Percentiles rank a stretch among this genome's conserved stretches.
Conservation (phyloP, 2,329 filamentous ascomycete genomes). For the Diaporthe helianthi region DNA sequence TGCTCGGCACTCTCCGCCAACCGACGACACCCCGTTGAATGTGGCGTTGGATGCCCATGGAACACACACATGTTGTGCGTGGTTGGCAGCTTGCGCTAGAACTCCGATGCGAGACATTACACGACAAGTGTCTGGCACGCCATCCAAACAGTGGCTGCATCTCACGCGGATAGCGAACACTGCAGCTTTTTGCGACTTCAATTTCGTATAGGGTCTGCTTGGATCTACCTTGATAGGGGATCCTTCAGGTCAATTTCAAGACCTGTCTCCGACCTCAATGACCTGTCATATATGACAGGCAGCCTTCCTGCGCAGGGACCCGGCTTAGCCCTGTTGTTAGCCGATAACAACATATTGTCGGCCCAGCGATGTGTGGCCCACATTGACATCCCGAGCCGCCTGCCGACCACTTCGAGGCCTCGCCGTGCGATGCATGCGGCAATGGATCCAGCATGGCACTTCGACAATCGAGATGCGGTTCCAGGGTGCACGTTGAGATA, state of each 20-base stretch:
- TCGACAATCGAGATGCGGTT: neutral
- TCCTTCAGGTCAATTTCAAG: neutral
- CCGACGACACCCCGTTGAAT: neutral
- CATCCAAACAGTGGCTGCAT: neutral
- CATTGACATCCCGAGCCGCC: neutral
- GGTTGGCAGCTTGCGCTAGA: neutral
- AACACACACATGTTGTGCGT: neutral
- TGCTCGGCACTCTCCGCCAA: slow-evolving; percentile 11
- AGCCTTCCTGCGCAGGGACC: neutral
- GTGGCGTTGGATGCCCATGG: slow-evolving; percentile 9
- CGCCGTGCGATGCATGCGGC: neutral
- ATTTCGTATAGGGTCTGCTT: neutral
- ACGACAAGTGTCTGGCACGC: neutral
- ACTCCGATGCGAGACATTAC: neutral
- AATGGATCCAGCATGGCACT: neutral
- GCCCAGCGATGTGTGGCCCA: neutral
- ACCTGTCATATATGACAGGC: slow-evolving; percentile 18
- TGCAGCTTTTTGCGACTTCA: neutral
- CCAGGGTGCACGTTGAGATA: neutral
- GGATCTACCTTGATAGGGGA: slow-evolving; percentile 1
- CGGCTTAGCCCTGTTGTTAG: neutral
- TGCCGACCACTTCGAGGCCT: neutral
- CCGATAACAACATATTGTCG: neutral
- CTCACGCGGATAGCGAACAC: neutral
- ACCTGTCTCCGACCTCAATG: neutral